These are phyloP conservation scores for Aristolochia californica DNA, from an alignment of 164 flowering plant genomes.

Conservation along the genomic window DNA sequence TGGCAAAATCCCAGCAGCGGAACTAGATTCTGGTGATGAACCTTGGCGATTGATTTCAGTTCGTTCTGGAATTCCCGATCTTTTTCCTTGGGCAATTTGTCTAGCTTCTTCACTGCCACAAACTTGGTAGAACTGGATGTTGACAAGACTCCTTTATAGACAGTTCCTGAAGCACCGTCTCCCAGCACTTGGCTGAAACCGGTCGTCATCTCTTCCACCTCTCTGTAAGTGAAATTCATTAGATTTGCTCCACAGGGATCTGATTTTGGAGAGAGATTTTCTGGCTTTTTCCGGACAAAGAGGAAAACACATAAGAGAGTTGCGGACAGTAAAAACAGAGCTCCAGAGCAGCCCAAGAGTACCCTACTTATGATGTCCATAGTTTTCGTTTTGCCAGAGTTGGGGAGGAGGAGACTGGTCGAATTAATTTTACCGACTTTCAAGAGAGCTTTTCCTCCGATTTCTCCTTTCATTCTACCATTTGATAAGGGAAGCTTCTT, in stretches of 20 bases:
- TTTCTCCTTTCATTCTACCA: conserved; percentile 10
- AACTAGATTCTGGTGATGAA: conserved; percentile 20
- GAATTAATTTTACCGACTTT: conserved; percentile 14
- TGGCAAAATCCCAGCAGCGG: conserved; percentile 21
- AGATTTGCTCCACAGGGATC: background rate
- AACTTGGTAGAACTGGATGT: background rate
- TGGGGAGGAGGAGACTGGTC: background rate
- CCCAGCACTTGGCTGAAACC: conserved; percentile 22
- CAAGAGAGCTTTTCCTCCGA: conserved; percentile 9
- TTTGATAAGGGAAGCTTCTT: conserved; percentile 29
- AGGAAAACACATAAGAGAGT: background rate
- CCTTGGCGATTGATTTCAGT: conserved; percentile 14
- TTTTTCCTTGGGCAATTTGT: conserved; percentile 6
- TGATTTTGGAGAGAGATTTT: background rate
- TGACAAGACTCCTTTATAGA: conserved; percentile 14
- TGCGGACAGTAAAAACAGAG: conserved; percentile 7
- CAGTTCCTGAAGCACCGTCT: conserved; percentile 18
- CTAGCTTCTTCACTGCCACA: conserved; percentile 20
- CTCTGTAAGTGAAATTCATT: conserved; percentile 11
- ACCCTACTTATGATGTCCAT: background rate
- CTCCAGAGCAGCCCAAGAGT: conserved; percentile 15
- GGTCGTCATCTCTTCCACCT: conserved; percentile 13
- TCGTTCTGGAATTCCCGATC: conserved; percentile 24
- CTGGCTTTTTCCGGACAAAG: background rate
- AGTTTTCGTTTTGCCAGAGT: background rate